Evolutionary conservation across 805 yeast genomes (phyloP), one percentile per base, ranked within the genome.

Genomic region (Starmerella cellae): DNA sequence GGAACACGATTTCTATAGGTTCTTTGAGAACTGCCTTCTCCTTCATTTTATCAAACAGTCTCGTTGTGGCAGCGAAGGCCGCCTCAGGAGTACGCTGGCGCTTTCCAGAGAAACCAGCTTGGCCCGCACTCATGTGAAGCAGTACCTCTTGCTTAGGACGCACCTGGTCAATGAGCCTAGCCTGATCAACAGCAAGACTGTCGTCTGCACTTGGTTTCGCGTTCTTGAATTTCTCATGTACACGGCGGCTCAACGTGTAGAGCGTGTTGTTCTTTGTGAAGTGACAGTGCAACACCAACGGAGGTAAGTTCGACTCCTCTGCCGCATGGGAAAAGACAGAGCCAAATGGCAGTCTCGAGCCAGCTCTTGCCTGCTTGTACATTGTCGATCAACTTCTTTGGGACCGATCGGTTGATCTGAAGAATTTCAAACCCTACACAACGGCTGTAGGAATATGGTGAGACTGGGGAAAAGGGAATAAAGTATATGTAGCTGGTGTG

Each of bases 51-150:
- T 76, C 70, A 62, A 88, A 84, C 63, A 82, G 68, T 49, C 73
- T 73, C 3, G 85, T 67, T 14, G 85, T 67, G 9, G 88, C 79
- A 60, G 85, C 95, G 67, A 79, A 87, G 13, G 80, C 80, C 1
- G 95, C 95, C 63, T 88, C 98, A 56, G 82, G 83, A 60, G 84
- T 94, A 38, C 93, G 83, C 62, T 95, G 76, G 43, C 84, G 84
- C 16, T 91, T 74, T 56, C 85, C 84, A 56, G 84, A 73, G 68
- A 85, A 88, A 3, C 97, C 98, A 39, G 84, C 67, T 57, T 73
- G 75, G 39, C 98, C 98, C 0, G 95, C 79, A 6, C 83, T 73
- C 39, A 82, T 64, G 19, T 79, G 73, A 35, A 79, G 58, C 49
- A 73, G 70, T 23, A 79, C 77, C 49, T 75, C 79, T 61, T 87